phyloP scores from a whole-genome alignment of 768 basidiomycete genomes.

The Fomitopsis serialis region DNA sequence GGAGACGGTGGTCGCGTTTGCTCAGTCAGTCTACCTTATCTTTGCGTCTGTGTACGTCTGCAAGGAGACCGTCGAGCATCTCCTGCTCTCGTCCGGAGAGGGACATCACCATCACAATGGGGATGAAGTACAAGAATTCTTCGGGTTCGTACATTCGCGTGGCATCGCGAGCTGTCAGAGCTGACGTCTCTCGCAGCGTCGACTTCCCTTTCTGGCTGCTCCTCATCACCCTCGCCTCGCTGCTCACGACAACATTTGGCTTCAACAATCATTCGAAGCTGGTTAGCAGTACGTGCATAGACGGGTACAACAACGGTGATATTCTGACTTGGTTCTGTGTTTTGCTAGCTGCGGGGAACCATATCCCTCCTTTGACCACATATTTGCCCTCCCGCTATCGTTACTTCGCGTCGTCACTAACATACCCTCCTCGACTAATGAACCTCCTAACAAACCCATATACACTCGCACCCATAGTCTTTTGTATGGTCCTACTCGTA shows the following conservation, averaged over 20 bases:
- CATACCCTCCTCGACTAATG: slow-evolving; percentile 29
- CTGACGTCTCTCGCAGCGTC: slow-evolving; percentile 37
- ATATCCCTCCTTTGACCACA: slow-evolving; percentile 47
- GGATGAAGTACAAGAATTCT: slow-evolving; percentile 36
- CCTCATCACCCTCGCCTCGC: slow-evolving; percentile 48
- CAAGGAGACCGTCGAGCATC: slow-evolving; percentile 94
- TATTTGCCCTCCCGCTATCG: slow-evolving; percentile 41
- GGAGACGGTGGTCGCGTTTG: slow-evolving; percentile 72
- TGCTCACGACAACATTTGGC: slow-evolving; percentile 49
- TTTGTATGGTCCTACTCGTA: slow-evolving; percentile 48
- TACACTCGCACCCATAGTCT: slow-evolving; percentile 55
- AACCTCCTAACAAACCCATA: slow-evolving; percentile 69
- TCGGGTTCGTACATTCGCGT: slow-evolving; percentile 35
- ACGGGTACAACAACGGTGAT: neutral
- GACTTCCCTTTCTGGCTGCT: slow-evolving; percentile 61
- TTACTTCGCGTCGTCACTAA: slow-evolving; percentile 26
- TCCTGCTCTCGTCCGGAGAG: slow-evolving; percentile 68
- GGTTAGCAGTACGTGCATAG: slow-evolving; percentile 47
- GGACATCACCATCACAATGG: slow-evolving; percentile 70
- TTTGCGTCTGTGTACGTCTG: slow-evolving; percentile 95
- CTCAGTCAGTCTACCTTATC: slow-evolving; percentile 89
- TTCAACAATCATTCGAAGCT: slow-evolving; percentile 64
- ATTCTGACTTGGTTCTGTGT: no score
- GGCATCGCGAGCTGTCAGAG: slow-evolving; percentile 14
- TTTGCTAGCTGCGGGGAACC: slow-evolving; percentile 51